phyloP scores from a whole-genome alignment of 305 asterid genomes.

The Rubia balearica region DNA sequence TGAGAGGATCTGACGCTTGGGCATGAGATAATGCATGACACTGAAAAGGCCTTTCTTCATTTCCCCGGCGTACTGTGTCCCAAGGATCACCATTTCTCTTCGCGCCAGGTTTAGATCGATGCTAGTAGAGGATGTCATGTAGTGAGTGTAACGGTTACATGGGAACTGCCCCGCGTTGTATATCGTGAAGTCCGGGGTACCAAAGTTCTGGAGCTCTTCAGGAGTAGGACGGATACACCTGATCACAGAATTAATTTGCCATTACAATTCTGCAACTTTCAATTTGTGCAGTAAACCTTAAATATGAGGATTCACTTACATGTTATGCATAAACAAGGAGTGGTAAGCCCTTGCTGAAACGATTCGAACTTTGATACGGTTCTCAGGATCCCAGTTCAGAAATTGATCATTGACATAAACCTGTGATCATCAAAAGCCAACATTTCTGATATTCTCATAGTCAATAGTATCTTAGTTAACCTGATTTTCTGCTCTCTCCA shows the following conservation, averaged over 20 bases:
- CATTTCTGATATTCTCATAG: background rate
- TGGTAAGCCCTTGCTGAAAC: conserved; percentile 97
- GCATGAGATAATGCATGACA: conserved; percentile 96
- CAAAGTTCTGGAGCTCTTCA: conserved; percentile 82
- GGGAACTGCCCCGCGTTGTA: conserved; percentile 96
- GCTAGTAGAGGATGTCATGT: conserved; percentile 96
- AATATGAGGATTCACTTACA: conserved; percentile 39
- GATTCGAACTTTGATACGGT: conserved; percentile 85
- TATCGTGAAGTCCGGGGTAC: conserved; percentile 96
- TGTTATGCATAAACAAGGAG: conserved; percentile 91
- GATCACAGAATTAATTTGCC: background rate
- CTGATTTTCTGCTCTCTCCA: background rate
- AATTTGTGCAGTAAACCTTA: conserved; percentile 12
- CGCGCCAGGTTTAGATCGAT: conserved; percentile 79
- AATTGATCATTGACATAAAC: conserved; percentile 90
- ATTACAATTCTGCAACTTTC: background rate
- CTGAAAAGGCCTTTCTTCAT: conserved; percentile 97
- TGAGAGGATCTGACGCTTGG: conserved; percentile 83
- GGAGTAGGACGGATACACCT: conserved; percentile 97
- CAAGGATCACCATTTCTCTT: conserved; percentile 92
- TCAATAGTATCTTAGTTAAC: background rate
- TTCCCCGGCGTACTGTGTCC: conserved; percentile 95
- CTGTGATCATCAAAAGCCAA: conserved; percentile 24
- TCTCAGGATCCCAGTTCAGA: conserved; percentile 85
- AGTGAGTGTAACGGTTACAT: conserved; percentile 87